Percentiles rank a stretch among this genome's conserved stretches.
Evolutionary conservation across 1,284 basidiomycete species (phyloP).

Genomic region (Neonothopanus nambi): DNA sequence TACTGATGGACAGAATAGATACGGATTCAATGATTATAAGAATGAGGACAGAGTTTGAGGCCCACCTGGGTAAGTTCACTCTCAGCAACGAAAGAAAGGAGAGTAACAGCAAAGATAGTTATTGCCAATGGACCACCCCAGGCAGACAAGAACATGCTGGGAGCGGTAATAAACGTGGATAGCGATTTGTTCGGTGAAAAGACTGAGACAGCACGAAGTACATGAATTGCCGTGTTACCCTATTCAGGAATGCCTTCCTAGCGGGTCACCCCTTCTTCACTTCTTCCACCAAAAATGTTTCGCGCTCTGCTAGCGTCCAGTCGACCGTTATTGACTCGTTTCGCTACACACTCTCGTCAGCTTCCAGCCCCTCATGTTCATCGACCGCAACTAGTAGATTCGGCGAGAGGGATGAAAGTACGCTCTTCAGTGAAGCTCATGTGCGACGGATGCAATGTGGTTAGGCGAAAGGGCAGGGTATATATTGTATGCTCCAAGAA

Average conservation of each 20-base stretch:
- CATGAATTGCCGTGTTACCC: not conserved
- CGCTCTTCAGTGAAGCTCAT: conserved; percentile 90
- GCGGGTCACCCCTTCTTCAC: not conserved
- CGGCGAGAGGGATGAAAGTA: conserved; percentile 91
- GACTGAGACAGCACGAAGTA: not conserved
- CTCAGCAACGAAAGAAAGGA: conserved; percentile 68
- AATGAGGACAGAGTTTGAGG: conserved; percentile 12
- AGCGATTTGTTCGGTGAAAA: not conserved
- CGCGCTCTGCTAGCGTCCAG: conserved; percentile 62
- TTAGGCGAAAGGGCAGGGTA: conserved; percentile 86
- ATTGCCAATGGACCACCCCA: conserved; percentile 41
- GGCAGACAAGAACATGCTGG: conserved; percentile 16
- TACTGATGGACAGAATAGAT: conserved; percentile 44
- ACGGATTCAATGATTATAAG: conserved; percentile 6
- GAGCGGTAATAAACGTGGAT: not conserved
- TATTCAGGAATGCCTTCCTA: not conserved
- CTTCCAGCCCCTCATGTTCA: conserved; percentile 25
- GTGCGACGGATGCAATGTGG: conserved; percentile 88
- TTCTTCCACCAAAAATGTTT: conserved; percentile 47
- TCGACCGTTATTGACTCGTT: conserved; percentile 56
- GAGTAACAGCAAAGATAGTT: conserved; percentile 51
- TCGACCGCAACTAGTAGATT: conserved; percentile 27
- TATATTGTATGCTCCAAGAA: conserved; percentile 95
- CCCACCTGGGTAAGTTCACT: conserved; percentile 71
- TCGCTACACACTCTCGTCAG: conserved; percentile 41